Evolutionary conservation across 331 rosid genomes (phyloP), one percentile per base, ranked within the genome.

Genomic region (Acacia concinna): DNA sequence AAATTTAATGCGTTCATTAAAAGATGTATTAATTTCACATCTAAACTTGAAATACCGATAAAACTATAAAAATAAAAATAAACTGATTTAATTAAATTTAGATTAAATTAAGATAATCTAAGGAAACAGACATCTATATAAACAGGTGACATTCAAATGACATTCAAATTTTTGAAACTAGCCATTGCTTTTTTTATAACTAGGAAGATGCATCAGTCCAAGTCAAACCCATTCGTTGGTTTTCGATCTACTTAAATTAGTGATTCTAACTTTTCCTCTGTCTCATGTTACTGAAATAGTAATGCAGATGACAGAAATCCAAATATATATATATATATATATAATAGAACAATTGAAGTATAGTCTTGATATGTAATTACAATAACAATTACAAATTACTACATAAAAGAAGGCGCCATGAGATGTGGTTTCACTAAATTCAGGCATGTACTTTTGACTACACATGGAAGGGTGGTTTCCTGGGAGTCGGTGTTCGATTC

Each of bases 391-490:
- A 64, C 78, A 65, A 34, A 41, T 5, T 71, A 47, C 34, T 35
- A 56, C 38, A 15, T 52, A 11, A 60, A 71, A 37, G 41, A 71
- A 37, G 41, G 41, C 47, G 72, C 9, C 21, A 46, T 69, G 75
- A 64, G 67, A 71, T 44, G 27, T 59, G 41, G 71, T 32, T 27
- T 60, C 31, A 38, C 11, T n/a, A 59, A 59, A 71, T 38, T 63
- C 25, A 60, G 60, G 47, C n/a, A 49, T 47, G 44, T 79, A 51
- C 52, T 46, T 21, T 47, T 79, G 80, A 66, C 85, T 89, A 85
- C 37, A 86, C 86, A 44, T 82, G 89, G 81, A 90, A 96, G n/a
- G 98, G 98, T 82, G 98, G 98, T 82, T 96, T 96, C 87, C 99
- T 88, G 0, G 97, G 98, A 7, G 99, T 93, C 8, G 98, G 91